These are phyloP conservation scores for Nitzschia palea DNA, from an alignment of 108 stramenopile genomes.

Conservation along the genomic window DNA sequence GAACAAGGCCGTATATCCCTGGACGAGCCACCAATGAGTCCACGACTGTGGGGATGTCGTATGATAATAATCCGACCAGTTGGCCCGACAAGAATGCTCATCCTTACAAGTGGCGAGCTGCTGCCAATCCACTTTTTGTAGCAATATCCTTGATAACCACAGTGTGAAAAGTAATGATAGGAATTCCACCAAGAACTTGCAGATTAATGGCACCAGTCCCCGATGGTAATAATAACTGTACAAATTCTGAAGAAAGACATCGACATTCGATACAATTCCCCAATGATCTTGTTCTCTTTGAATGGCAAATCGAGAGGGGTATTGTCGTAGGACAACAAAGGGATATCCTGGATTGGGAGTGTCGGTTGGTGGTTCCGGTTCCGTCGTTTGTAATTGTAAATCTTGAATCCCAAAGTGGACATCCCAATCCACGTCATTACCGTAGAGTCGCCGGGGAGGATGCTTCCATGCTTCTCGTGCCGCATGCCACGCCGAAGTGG, in stretches of 20 bases:
- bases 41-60: conserved; percentile 11
- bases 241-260: conserved; percentile 81
- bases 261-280: conserved; percentile 82
- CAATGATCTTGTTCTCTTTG: conserved; percentile 49
- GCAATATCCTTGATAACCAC: conserved; percentile 77
- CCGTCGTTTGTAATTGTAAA: background rate
- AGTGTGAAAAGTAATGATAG: conserved; percentile 89
- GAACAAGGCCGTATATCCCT: conserved; percentile 59
- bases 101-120: conserved; percentile 77
- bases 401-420: conserved; percentile 9
- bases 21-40: conserved; percentile 21
- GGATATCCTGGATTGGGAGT: conserved; percentile 26
- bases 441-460: background rate
- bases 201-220: conserved; percentile 85
- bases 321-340: conserved; percentile 65
- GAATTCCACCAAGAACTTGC: conserved; percentile 81
- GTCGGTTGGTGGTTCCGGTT: background rate
- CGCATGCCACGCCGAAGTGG: conserved; percentile 8
- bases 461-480: conserved; percentile 14
- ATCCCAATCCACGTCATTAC: background rate
- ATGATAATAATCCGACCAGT: conserved; percentile 45
- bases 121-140: conserved; percentile 89
- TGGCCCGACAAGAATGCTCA: conserved; percentile 70
- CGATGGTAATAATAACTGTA: conserved; percentile 92
- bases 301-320: conserved; percentile 3